Percentiles rank a stretch among this genome's conserved stretches.
phyloP scores from a whole-genome alignment of 2,329 filamentous ascomycete species.

The Mycogone perniciosa region DNA sequence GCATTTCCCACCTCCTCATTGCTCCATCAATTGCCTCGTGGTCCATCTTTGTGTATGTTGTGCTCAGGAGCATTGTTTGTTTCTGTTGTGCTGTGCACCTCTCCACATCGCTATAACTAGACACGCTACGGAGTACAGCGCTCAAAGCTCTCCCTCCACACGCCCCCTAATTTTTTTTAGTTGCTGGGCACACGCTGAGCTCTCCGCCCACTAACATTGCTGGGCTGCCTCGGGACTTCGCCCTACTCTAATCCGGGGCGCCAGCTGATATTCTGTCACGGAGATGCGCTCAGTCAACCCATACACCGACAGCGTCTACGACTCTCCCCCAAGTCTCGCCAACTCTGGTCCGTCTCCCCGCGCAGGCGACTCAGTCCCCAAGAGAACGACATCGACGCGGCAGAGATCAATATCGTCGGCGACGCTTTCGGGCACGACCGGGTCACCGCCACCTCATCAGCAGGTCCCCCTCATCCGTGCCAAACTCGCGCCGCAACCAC shows the following conservation, averaged over 20 bases:
- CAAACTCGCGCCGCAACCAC: conserved; percentile 5
- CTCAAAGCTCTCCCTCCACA: conserved; percentile 6
- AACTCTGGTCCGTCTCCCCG: conserved; percentile 3
- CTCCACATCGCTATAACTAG: background rate
- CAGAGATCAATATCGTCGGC: background rate
- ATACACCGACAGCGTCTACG: conserved; percentile 8
- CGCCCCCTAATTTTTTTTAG: conserved; percentile 10
- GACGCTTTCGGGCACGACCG: conserved; percentile 1
- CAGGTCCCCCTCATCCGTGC: conserved; percentile 12
- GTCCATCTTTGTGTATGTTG: background rate
- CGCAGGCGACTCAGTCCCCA: conserved; percentile 1
- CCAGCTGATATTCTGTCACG: background rate
- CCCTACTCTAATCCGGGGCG: too few species aligned
- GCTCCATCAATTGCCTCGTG: background rate
- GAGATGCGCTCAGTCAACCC: conserved; percentile 13
- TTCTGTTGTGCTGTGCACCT: background rate
- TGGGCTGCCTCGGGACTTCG: too few species aligned
- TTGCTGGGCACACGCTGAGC: too few species aligned
- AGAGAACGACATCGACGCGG: background rate
- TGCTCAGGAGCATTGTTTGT: background rate
- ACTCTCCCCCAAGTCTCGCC: background rate
- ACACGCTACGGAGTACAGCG: background rate
- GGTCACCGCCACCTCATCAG: conserved; percentile 2
- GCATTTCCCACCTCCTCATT: too few species aligned
- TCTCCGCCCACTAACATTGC: background rate